Base-by-base conservation (phyloP, 345 rosid species). In the Luvunga scandens region DNA sequence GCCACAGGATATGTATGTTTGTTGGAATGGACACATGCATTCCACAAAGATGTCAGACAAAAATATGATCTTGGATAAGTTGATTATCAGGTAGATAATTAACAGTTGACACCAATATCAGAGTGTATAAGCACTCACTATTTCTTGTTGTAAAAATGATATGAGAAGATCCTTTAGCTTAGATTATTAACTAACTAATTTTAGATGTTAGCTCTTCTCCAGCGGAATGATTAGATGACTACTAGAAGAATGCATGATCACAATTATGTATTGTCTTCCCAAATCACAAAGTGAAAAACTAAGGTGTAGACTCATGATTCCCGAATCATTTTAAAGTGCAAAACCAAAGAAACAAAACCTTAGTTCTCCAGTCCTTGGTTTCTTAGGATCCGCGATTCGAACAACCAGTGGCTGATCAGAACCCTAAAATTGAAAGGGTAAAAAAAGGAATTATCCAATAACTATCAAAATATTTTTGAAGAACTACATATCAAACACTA, bases 331-430 rank as follows among this genome's bases (percentile, higher is more conserved):
- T 48, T 9, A 79, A 28, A 18, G 75, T 78, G 28, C 34, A 48
- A 69, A 24, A 79, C 36, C 21, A 74, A 72, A 67, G 68, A 68
- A 38, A 45, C 62, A 83, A 79, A 42, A 93, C 98, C 98, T 93
- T 77, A 76, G 85, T 66, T 94, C 97, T 57, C 91, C 96, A 65
- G 59, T 84, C 80, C 86, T 84, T 1, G 89, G 92, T 75, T 87
- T 93, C 76, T 90, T 90, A 72, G 98, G 98, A 83, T 89, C 89
- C 19, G 98, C 98, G 84, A 93, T 89, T 71, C 88, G 90, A 83
- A 95, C 93, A 75, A 77, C 77, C 77, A 95, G 84, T 73, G 98
- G 98, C 83, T 82, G 92, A 70, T 93, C 95, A 75, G 97, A 90
- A 81, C 95, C 95, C 98, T 95, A 82, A 80, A 81, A 79, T 28